Evolutionary conservation across 2,329 filamentous ascomycete species (phyloP).

Genomic region (Torrubiellomyces zombiae): DNA sequence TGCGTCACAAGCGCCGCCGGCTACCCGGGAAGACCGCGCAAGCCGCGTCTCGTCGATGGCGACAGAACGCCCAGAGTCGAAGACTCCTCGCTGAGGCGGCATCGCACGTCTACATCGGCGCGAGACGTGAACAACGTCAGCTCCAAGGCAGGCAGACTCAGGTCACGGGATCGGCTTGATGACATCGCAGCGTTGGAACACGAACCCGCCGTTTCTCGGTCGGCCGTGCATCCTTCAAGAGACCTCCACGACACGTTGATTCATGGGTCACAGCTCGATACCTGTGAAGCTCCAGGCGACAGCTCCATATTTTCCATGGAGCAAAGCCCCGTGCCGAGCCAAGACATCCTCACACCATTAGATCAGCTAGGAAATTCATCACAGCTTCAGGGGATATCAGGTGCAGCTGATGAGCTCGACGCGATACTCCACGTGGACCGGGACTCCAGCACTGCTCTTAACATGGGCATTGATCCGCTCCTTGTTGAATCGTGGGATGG

Average conservation of each 20-base stretch:
- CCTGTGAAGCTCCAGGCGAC: constrained; percentile 4
- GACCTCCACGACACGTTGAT: constrained; percentile 2
- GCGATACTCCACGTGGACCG: constrained; percentile 4
- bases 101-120: constrained; percentile 2
- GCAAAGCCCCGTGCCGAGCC: constrained; percentile 2
- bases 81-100: constrained; percentile 1
- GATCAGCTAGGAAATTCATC: constrained; percentile 5
- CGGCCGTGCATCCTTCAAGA: neutral
- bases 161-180: constrained; percentile 1
- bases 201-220: constrained; percentile 2
- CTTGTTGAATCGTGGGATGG: neutral
- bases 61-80: constrained; percentile 1
- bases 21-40: constrained; percentile 7
- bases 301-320: constrained; percentile 4
- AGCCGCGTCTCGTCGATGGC: constrained; percentile 3
- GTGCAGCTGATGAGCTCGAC: constrained; percentile 4
- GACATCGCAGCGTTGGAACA: constrained; percentile 1
- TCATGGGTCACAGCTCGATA: constrained; percentile 4
- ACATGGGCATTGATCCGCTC: constrained; percentile 2
- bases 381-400: constrained; percentile 6
- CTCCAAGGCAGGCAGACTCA: constrained; percentile 2
- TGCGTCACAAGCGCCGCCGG: constrained; percentile 8
- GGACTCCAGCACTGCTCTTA: constrained; percentile 3
- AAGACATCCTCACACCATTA: constrained; percentile 4
- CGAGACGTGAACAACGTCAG: constrained; percentile 3